Base-by-base conservation (phyloP, 2,329 filamentous ascomycete genomes). In the Rhytidhysteron rufulum region DNA sequence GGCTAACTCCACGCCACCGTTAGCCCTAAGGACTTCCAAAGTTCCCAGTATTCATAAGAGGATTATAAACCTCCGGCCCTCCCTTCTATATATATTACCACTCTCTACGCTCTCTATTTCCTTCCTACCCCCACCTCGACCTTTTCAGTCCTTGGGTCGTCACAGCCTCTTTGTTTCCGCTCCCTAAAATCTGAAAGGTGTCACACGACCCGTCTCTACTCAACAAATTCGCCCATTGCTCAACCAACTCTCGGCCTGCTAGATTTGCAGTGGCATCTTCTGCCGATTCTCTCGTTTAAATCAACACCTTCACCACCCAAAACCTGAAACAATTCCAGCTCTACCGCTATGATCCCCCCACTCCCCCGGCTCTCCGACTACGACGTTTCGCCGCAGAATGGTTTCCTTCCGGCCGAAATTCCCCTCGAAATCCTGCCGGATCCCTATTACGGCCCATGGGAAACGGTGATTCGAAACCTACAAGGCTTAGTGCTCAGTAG, bases 361-460 rank as follows among this genome's bases (percentile, higher is more conserved):
- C 63, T 72, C 10, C 71, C 70, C 39, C 58, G 57, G 32, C 72
- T 88, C 43, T 75, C 79, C 63, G 84, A 93, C 66, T 95, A 94
- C 69, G 87, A 83, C 66, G 79, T 89, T 62, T 87, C 84, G 51
- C 76, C 86, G 50, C 72, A 81, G 42, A 81, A 88, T 69, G 93
- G 93, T 57, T 98, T 98, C 70, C 79, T 98, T 39, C 89, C 93
- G 2, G 75, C 86, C 47, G 82, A 88, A 49, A 70, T 86, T 25
- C 93, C 93, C 31, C 74, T 97, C 48, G 82, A 87, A 46, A 73
- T 80, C 40, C 80, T 98, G 11, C 86, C 89, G 8, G 86, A 96
- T 59, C 79, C 85, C 3, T 97, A 96, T 72, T 98, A 97, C 68
- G 83, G 86, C 65, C 88, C 88, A 60, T 98, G 93, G 93, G 93